Percentiles rank a stretch among this genome's conserved stretches.
Conservation (phyloP, 1,139 yeast species). For the Geotrichum carabidarum region DNA sequence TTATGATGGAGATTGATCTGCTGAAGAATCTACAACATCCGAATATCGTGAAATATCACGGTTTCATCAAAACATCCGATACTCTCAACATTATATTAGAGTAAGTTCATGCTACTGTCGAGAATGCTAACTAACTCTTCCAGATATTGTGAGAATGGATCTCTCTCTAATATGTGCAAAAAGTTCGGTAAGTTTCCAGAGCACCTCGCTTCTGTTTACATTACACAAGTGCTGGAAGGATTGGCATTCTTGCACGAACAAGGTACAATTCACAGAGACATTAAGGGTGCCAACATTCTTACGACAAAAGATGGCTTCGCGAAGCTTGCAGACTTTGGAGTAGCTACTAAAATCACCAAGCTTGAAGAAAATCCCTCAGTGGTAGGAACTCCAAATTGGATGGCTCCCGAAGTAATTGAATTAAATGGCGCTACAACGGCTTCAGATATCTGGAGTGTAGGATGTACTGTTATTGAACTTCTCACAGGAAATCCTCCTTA, state of each 20-base stretch:
- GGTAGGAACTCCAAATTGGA: conserved; percentile 78
- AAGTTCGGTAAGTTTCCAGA: conserved; percentile 55
- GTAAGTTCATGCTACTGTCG: conserved; percentile 22
- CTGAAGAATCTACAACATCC: conserved; percentile 71
- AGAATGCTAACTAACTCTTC: conserved; percentile 19
- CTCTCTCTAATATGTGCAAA: conserved; percentile 64
- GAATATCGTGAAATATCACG: conserved; percentile 85
- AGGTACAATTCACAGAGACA: conserved; percentile 73
- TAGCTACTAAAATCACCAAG: conserved; percentile 48
- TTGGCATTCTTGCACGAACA: conserved; percentile 61
- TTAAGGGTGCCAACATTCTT: conserved; percentile 72
- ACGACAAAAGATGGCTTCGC: conserved; percentile 56
- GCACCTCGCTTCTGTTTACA: conserved; percentile 52
- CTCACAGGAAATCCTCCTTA: conserved; percentile 87
- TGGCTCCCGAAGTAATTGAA: conserved; percentile 78
- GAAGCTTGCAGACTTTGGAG: conserved; percentile 76
- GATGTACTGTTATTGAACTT: conserved; percentile 86
- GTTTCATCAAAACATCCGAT: conserved; percentile 67
- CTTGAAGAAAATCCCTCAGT: conserved; percentile 30
- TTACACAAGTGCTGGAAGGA: conserved; percentile 70
- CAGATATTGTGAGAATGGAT: conserved; percentile 76
- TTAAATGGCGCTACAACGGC: conserved; percentile 85
- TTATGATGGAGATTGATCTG: conserved; percentile 46
- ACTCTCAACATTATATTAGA: conserved; percentile 71
- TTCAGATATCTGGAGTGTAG: conserved; percentile 74